Base-by-base conservation (phyloP, 768 basidiomycete species). In the Dioszegia crocea region DNA sequence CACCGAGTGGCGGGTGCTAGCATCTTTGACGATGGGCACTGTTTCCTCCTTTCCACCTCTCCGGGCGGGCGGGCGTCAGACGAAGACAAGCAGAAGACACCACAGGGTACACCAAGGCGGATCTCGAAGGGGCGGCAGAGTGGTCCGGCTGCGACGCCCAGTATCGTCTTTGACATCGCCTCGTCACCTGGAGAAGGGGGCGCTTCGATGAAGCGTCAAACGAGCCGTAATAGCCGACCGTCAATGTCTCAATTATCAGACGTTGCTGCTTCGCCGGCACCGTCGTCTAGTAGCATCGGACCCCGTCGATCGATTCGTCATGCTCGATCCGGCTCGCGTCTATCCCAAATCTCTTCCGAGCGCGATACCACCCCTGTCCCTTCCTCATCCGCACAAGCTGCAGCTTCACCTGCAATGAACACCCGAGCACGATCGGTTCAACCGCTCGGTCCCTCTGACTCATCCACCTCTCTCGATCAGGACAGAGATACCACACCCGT, bases 21-120 rank as follows among this genome's bases (percentile, higher is more conserved):
- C 19, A 57, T 68, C 3, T 60, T 68, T 33, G 63, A 70, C 31
- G 67, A 68, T 24, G 68, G 68, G 4, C 62, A 65, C 43, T 67
- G 65, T 29, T 68, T 63, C 54, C 41, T 72, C 24, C 58, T 68
- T 6, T 60, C 54, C 21, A 62, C 70, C 9, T 45, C 53, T 14
- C 57, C 57, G 4, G 61, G 60, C 36, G 51, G 38, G 23, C 19
- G 36, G 51, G 51, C 51, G 4, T 19, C 23, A 24, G 36, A 53
- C n/a, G 51, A 53, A 27, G 19, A 36, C 9, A 21, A 33, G 21
- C n/a, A 36, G 33, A 51, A 36, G 24, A 40, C 51, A 3, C 49
- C 49, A 5, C 36, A 39, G 24, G 23, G 31, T 41, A 53, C 51
- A 1, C 51, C 51, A 6, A 39, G 51, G 24, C 51, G 51, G 38